A percentile compares a stretch with the other conserved stretches of the same genome.
These are phyloP conservation scores for Aspergillus phoenicis DNA, from an alignment of 2,329 filamentous ascomycete genomes.

Conservation along the genomic window DNA sequence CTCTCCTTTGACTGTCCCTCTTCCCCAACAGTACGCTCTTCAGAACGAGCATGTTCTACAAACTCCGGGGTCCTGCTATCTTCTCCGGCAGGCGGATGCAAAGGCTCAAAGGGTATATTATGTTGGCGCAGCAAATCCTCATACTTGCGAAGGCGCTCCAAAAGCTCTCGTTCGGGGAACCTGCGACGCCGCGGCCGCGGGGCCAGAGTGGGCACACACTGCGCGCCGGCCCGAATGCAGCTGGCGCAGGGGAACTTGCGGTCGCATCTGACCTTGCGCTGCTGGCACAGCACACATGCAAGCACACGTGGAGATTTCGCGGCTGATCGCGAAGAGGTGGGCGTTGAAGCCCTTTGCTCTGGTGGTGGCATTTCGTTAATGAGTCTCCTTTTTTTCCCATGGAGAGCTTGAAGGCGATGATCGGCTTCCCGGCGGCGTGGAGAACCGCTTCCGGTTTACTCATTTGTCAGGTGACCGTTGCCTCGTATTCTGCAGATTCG, in stretches of 20 bases:
- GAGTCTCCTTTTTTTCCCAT: neutral
- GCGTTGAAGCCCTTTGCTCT: neutral
- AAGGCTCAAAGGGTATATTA: conserved; percentile 68
- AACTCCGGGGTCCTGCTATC: neutral
- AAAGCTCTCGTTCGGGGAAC: conserved; percentile 69
- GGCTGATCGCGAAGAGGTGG: neutral
- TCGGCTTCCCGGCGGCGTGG: too few species aligned
- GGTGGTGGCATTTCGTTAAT: neutral
- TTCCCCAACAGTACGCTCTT: neutral
- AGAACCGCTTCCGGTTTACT: too few species aligned
- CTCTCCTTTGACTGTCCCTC: neutral
- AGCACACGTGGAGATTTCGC: conserved; percentile 21
- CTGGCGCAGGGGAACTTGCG: conserved; percentile 71
- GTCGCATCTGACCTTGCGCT: conserved; percentile 74
- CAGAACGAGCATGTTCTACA: neutral
- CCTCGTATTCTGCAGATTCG: too few species aligned
- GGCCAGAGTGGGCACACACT: conserved; percentile 54
- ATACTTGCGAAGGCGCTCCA: conserved; percentile 70
- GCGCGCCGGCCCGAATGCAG: conserved; percentile 63
- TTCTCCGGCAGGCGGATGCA: conserved; percentile 39
- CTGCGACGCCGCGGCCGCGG: conserved; percentile 59
- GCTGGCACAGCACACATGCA: conserved; percentile 71
- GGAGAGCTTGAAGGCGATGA: too few species aligned
- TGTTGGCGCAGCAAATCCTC: conserved; percentile 67
- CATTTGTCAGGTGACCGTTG: too few species aligned